Evolutionary conservation across 1,284 basidiomycete genomes (phyloP).

Genomic region (Heterobasidion occidentale): DNA sequence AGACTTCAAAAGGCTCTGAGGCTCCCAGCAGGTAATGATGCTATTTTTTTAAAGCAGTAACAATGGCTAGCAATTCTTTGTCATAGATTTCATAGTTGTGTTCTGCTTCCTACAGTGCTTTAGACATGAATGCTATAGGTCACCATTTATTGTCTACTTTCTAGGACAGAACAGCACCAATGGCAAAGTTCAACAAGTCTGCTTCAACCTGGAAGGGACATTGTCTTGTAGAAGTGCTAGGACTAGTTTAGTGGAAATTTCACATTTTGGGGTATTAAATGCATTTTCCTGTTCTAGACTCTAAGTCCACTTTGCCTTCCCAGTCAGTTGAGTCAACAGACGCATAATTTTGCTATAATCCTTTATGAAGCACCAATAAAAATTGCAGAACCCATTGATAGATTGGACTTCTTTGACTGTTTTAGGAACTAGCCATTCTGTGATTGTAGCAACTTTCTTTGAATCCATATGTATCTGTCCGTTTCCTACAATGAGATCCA

Average conservation of each 20-base stretch:
- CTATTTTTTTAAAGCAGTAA: conserved; percentile 14
- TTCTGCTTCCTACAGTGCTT: background rate
- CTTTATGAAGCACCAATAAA: background rate
- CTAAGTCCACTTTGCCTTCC: background rate
- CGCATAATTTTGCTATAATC: background rate
- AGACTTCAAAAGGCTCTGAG: conserved; percentile 9
- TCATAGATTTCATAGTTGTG: conserved; percentile 26
- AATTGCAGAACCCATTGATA: background rate
- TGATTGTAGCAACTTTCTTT: background rate
- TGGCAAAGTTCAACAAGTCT: background rate
- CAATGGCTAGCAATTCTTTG: conserved; percentile 27
- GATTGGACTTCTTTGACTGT: background rate
- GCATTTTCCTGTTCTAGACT: background rate
- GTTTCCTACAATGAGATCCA: background rate
- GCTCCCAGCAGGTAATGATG: conserved; percentile 15
- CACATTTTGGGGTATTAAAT: background rate
- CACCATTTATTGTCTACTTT: background rate
- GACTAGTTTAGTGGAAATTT: background rate
- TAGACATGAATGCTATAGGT: background rate
- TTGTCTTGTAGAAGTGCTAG: background rate
- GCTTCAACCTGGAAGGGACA: background rate
- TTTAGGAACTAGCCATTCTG: background rate
- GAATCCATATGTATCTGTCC: background rate
- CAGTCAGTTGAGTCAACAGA: background rate
- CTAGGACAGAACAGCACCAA: background rate